phyloP scores from a whole-genome alignment of 2,329 filamentous ascomycete species.

The Lachnellula hyalina region DNA sequence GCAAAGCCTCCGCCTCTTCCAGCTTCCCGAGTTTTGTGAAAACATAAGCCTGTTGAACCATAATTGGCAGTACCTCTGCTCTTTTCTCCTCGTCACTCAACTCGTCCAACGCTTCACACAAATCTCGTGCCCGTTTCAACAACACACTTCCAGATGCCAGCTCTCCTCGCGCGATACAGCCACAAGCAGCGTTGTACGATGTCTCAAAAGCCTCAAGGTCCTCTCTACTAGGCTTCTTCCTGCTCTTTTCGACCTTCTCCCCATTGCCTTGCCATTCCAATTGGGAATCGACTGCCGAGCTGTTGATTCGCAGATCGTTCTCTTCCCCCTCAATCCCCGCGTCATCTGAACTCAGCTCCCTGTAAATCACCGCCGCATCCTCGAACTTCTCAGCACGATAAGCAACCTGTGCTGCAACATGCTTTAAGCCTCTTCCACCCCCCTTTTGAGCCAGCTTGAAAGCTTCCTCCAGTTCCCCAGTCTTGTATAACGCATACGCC shows the following conservation, averaged over 20 bases:
- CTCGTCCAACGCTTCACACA: constrained; percentile 71
- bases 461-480: constrained; percentile 62
- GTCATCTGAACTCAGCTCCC: constrained; percentile 44
- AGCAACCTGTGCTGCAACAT: constrained; percentile 60
- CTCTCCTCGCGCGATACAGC: constrained; percentile 64
- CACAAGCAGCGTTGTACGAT: constrained; percentile 74
- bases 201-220: constrained; percentile 74
- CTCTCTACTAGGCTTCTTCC: constrained; percentile 50
- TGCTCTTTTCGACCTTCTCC: constrained; percentile 24
- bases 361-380: constrained; percentile 60
- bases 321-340: constrained; percentile 53
- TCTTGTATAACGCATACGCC: constrained; percentile 80
- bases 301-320: constrained; percentile 72
- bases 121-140: constrained; percentile 62
- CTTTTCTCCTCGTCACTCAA: constrained; percentile 68
- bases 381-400: constrained; percentile 72
- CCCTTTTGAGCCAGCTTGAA: constrained; percentile 32
- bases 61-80: constrained; percentile 68
- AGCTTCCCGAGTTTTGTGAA: constrained; percentile 60
- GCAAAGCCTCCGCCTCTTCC: constrained; percentile 59
- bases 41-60: constrained; percentile 71
- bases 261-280: constrained; percentile 58
- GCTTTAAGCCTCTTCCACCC: constrained; percentile 32
- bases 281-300: constrained; percentile 67
- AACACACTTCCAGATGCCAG: constrained; percentile 59